Percentiles rank a stretch among this genome's conserved stretches.
Conservation (phyloP, 2,329 filamentous ascomycete species). For the Mollisia scopiformis region DNA sequence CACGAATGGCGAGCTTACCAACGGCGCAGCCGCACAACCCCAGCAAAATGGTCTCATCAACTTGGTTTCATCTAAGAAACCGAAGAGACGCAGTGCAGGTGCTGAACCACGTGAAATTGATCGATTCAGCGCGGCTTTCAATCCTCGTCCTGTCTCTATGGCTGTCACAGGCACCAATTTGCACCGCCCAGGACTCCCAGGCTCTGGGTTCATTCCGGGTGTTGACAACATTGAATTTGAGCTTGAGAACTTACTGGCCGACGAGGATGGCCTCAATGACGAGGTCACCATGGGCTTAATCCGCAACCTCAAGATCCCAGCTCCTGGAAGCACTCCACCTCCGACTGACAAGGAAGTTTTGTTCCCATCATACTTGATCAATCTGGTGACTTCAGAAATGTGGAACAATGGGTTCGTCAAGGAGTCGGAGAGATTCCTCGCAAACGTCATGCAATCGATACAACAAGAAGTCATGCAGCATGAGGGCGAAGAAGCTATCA, state of each 20-base stretch:
- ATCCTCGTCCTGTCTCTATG: conserved; percentile 95
- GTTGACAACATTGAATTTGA: conserved; percentile 94
- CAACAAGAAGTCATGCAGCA: conserved; percentile 99
- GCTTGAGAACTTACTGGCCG: conserved; percentile 88
- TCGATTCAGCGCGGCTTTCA: conserved; percentile 90
- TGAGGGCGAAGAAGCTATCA: conserved; percentile 95
- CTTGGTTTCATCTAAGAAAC: conserved; percentile 94
- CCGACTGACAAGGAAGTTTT: conserved; percentile 98
- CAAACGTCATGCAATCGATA: conserved; percentile 99
- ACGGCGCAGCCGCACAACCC: conserved; percentile 60
- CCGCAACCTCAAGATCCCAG: conserved; percentile 93
- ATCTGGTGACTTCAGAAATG: conserved; percentile 98
- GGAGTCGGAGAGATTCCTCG: conserved; percentile 97
- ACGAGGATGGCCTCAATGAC: conserved; percentile 94
- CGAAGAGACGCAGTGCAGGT: conserved; percentile 90
- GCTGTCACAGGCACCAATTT: conserved; percentile 69
- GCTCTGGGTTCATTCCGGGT: conserved; percentile 77
- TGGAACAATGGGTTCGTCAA: conserved; percentile 99
- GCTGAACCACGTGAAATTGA: conserved; percentile 84
- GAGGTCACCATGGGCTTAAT: conserved; percentile 97
- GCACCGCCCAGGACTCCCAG: conserved; percentile 72
- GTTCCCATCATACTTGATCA: conserved; percentile 98
- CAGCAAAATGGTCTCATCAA: conserved; percentile 85
- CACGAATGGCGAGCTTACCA: conserved; percentile 69
- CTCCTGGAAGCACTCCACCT: conserved; percentile 81